Percentiles rank a stretch among this genome's conserved stretches.
Conservation (phyloP, 164 flowering plant species). For the Dillenia turbinata region DNA sequence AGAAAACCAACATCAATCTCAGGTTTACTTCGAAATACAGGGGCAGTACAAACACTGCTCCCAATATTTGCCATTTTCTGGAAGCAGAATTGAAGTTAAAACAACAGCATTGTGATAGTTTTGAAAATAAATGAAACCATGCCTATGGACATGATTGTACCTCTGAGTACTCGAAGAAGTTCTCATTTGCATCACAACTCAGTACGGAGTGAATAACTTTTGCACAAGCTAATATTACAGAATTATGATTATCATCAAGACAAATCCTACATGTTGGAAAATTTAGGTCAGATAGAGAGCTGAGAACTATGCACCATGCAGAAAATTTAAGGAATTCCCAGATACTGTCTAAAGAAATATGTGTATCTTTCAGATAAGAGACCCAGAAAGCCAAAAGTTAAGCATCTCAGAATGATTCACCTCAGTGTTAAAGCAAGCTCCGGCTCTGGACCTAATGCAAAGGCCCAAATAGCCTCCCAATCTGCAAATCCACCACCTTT, state of each 20-base stretch:
- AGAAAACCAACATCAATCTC: slow-evolving; percentile 73
- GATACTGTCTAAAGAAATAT: neutral
- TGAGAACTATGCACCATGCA: too few relatives aligned
- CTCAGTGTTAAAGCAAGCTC: slow-evolving; percentile 84
- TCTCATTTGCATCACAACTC: slow-evolving; percentile 65
- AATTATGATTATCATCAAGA: slow-evolving; percentile 82
- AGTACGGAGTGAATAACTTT: slow-evolving; percentile 62
- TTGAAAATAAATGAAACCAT: slow-evolving; percentile 1
- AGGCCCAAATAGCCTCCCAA: slow-evolving; percentile 97
- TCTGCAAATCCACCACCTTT: slow-evolving; percentile 33
- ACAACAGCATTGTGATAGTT: neutral
- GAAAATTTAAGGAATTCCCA: neutral
- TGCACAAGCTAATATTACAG: slow-evolving; percentile 73
- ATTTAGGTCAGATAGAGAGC: neutral
- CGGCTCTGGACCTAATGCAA: slow-evolving; percentile 95
- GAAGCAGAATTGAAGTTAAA: slow-evolving; percentile 11
- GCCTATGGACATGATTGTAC: slow-evolving; percentile 23
- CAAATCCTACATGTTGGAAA: slow-evolving; percentile 49
- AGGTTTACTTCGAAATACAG: slow-evolving; percentile 83
- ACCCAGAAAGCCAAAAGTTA: neutral
- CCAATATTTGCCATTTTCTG: slow-evolving; percentile 42
- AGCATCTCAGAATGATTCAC: slow-evolving; percentile 23
- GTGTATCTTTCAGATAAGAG: neutral
- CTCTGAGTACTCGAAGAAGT: slow-evolving; percentile 54
- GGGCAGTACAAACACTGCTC: slow-evolving; percentile 61